These are phyloP conservation scores for Litchi chinensis DNA, from an alignment of 345 rosid species.

Conservation along the genomic window DNA sequence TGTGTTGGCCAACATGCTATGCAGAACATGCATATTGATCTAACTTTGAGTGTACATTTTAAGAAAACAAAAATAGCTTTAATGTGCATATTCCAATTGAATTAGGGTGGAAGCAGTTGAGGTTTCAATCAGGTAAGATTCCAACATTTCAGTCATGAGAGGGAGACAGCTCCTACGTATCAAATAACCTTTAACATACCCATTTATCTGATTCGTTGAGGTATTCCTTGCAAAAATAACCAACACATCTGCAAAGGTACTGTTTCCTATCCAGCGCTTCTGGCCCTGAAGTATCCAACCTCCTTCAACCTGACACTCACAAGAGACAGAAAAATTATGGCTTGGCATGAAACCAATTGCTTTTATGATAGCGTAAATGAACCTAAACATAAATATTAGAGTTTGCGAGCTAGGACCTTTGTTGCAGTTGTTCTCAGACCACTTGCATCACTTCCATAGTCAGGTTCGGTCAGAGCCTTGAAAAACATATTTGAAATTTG, in stretches of 20 bases:
- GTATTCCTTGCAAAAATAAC: slow-evolving; percentile 80
- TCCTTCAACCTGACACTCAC: slow-evolving; percentile 63
- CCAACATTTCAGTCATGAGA: not conserved
- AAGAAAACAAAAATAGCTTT: not conserved
- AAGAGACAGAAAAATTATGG: slow-evolving; percentile 13
- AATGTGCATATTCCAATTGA: not conserved
- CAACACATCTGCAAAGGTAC: slow-evolving; percentile 93
- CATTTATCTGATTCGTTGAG: slow-evolving; percentile 81
- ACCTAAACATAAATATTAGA: not conserved
- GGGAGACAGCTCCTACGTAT: not conserved
- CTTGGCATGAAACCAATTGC: slow-evolving; percentile 16
- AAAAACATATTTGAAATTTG: slow-evolving; percentile 24
- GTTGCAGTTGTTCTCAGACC: slow-evolving; percentile 74
- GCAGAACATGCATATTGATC: not conserved
- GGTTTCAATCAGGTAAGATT: not conserved
- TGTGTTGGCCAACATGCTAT: not conserved
- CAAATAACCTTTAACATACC: slow-evolving; percentile 45
- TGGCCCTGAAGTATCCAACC: slow-evolving; percentile 94
- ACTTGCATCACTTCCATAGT: slow-evolving; percentile 97
- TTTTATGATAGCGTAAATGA: not conserved
- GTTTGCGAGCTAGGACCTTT: slow-evolving; percentile 53
- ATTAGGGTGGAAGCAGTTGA: not conserved
- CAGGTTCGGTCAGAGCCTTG: slow-evolving; percentile 96
- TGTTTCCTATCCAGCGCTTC: slow-evolving; percentile 98
- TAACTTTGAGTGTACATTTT: not conserved